Base-by-base conservation (phyloP, 306 rosid genomes). In the Cucumis cinereus region DNA sequence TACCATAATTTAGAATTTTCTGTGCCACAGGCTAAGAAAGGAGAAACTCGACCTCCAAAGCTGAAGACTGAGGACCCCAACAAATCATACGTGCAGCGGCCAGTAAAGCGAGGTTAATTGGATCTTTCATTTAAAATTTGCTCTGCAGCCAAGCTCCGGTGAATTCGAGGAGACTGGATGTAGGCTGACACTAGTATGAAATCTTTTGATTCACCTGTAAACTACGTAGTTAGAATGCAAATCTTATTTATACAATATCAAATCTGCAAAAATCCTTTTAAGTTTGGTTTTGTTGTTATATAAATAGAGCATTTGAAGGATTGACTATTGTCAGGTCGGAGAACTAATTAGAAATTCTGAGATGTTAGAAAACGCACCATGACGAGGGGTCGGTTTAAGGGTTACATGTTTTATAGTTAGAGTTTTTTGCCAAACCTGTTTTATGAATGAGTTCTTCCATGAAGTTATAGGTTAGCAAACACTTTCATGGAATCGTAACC, bases 1-100 rank as follows among this genome's bases (percentile, higher is more conserved):
- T 1, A 8, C 75, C 28, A 26, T 19, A 40, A 24, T 43, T 26
- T 69, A 61, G 52, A 63, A 57, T 35, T 55, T 23, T 35, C 54
- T 50, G 38, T 38, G 74, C 35, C 69, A 60, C 78, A 95, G 99
- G 89, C 80, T 69, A 95, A 95, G 87, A 95, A 95, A 72, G 98
- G 97, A 36, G 99, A 95, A 89, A 83, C 88, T 73, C 90, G 99
- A 13, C 99, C 98, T 36, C 98, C 99, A 0, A 95, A 95, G 87
- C 98, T 95, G 13, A 95, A 95, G 89, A 95, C 98, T 1, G 99
- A 95, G 88, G 99, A 95, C 78, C 97, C 98, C 33, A 95, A 92
- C 83, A 95, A 95, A 84, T 92, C 99, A 20, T 92, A 95, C 17
- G 98, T 92, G 73, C 99, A 92, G 78, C 88, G 99, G 90, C 99